Conservation (phyloP, 352 stramenopile species). For the Pythium oligandrum region DNA sequence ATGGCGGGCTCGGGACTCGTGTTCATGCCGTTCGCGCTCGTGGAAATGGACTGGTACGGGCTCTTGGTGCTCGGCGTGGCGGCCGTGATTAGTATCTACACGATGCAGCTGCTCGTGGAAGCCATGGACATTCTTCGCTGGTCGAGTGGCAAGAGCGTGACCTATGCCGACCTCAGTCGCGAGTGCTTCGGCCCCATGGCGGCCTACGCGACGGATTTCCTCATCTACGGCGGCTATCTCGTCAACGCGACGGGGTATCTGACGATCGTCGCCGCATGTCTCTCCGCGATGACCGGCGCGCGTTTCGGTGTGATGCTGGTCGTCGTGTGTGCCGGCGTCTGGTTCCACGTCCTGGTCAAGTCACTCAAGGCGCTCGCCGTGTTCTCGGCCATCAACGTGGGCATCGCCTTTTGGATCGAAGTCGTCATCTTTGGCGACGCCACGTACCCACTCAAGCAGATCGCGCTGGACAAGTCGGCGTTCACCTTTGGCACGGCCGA, state of each 20-base stretch:
- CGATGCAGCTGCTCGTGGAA: constrained; percentile 59
- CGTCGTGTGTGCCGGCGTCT: constrained; percentile 43
- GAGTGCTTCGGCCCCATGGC: constrained; percentile 55
- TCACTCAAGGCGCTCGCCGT: constrained; percentile 52
- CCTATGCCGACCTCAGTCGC: constrained; percentile 62
- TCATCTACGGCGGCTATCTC: constrained; percentile 58
- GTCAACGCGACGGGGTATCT: constrained; percentile 59
- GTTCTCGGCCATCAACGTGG: constrained; percentile 71
- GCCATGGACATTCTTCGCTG: constrained; percentile 68
- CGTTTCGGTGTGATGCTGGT: constrained; percentile 50
- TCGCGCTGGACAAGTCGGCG: constrained; percentile 48
- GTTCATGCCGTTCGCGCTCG: constrained; percentile 61
- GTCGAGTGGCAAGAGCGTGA: constrained; percentile 53
- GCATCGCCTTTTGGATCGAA: constrained; percentile 76
- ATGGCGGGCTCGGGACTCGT: constrained; percentile 72
- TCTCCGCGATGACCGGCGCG: constrained; percentile 55
- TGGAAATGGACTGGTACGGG: constrained; percentile 78
- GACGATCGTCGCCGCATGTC: constrained; percentile 46
- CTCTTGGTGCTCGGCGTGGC: constrained; percentile 54
- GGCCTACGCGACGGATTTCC: constrained; percentile 28
- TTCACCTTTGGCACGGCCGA: constrained; percentile 69
- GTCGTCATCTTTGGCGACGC: constrained; percentile 76
- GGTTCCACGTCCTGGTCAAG: constrained; percentile 63
- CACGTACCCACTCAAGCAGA: constrained; percentile 79
- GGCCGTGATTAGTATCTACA: constrained; percentile 49